phyloP scores from a whole-genome alignment of 768 basidiomycete genomes.

The Hericium coralloides region DNA sequence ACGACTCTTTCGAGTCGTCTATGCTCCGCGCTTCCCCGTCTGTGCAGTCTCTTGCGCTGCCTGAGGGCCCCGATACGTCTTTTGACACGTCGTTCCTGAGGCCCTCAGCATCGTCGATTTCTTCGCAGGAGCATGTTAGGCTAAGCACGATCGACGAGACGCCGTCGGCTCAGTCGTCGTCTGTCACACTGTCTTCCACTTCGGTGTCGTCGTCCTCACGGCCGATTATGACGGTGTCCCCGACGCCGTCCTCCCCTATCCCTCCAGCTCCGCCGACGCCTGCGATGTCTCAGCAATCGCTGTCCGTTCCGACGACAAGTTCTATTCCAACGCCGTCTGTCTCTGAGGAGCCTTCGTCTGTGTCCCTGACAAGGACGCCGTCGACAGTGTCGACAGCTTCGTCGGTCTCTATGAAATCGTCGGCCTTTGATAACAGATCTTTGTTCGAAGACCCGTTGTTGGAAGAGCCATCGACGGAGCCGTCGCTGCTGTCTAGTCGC shows the following conservation, averaged over 20 bases:
- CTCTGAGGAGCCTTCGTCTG: conserved; percentile 6
- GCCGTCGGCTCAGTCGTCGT: conserved; percentile 17
- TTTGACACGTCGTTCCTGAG: conserved; percentile 70
- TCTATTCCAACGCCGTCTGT: conserved; percentile 7
- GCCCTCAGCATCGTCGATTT: conserved; percentile 36
- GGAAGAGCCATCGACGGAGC: conserved; percentile 41
- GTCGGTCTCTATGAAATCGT: conserved; percentile 22
- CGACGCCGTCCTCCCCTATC: conserved; percentile 22
- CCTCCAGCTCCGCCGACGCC: conserved; percentile 21
- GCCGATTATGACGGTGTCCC: conserved; percentile 32
- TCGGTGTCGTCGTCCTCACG: conserved; percentile 32
- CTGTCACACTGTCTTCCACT: conserved; percentile 28
- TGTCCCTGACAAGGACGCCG: conserved; percentile 25
- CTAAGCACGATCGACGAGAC: conserved; percentile 16
- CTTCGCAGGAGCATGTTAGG: conserved; percentile 16
- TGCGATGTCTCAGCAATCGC: conserved; percentile 23
- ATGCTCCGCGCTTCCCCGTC: conserved; percentile 67
- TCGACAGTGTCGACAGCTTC: conserved; percentile 23
- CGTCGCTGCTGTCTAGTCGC: conserved; percentile 44
- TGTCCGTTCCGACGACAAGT: conserved; percentile 13
- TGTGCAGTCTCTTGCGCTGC: conserved; percentile 37
- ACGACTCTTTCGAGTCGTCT: conserved; percentile 69
- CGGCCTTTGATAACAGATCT: conserved; percentile 20
- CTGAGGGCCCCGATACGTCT: conserved; percentile 53
- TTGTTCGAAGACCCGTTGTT: conserved; percentile 15